Base-by-base conservation (phyloP, 208 protist species). In the Balamuthia mandrillaris region DNA sequence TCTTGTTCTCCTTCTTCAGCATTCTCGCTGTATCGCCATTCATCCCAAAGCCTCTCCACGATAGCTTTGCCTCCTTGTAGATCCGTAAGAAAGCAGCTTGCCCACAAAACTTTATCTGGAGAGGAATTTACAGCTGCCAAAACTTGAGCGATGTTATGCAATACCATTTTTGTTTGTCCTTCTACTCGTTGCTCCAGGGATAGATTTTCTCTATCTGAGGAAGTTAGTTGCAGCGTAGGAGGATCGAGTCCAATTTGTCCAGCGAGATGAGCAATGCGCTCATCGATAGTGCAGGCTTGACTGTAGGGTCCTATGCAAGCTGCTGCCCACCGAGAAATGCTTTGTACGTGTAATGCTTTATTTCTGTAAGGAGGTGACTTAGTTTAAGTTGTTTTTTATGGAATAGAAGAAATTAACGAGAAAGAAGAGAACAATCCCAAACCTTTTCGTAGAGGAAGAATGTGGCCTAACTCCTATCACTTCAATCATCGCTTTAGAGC, bases 261-360 rank as follows among this genome's bases (percentile, higher is more conserved):
- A 21, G 79, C 79, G 6, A 85, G 58, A 31, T 77, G 63, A 37
- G 74, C 61, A 0, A 70, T 35, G 0, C 44, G 49, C 0, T 37
- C 61, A 42, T 74, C 42, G 1, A 85, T 41, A 9, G 41, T 6
- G 12, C 31, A 60, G 35, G 79, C 79, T 74, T 85, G 79, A 42
- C 79, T 85, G 61, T 85, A 85, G 58, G 79, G 79, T n/a, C 61
- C 79, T 35, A 85, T 85, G 49, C 79, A 85, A 3, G 79, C 79
- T 21, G 58, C 42, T 14, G 79, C 79, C 79, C 79, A 85, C 2
- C 61, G 49, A 24, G 79, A 85, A 21, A 85, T 85, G 63, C 58
- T 75, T 16, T 85, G 79, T 14, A 85, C 79, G 47, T 85, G 79
- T 16, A 85, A 45, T n/a, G 58, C 79, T n/a, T n/a, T n/a, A n/a